phyloP scores from a whole-genome alignment of 148 eudicot species.

The Chenopodium berlandieri region DNA sequence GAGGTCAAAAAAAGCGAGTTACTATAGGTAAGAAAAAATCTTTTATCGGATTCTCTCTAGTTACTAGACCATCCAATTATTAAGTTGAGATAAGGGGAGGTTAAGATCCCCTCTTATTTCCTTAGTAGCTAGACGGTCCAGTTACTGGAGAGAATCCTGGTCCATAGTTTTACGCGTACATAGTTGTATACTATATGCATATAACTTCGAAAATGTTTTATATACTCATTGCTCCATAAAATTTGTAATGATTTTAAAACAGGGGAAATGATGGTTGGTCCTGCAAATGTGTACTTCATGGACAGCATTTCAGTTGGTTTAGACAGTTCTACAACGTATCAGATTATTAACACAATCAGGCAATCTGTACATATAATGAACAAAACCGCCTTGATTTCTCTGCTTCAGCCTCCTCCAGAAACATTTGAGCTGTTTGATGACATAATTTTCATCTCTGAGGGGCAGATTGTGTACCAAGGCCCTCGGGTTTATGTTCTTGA shows the following conservation, averaged over 20 bases:
- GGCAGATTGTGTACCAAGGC: conserved; percentile 51
- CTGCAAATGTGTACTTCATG: conserved; percentile 41
- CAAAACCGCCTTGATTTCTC: conserved; percentile 40
- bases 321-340: conserved; percentile 49
- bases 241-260: conserved; percentile 8
- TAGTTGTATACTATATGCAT: no score
- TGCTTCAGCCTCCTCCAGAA: conserved; percentile 57
- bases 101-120: no score
- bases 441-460: conserved; percentile 53
- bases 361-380: conserved; percentile 39
- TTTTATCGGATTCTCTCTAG: background rate
- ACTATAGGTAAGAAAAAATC: conserved; percentile 24
- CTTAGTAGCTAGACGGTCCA: background rate
- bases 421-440: conserved; percentile 54
- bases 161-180: background rate
- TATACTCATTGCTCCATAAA: background rate
- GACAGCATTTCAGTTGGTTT: conserved; percentile 48
- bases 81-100: no score
- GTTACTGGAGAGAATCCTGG: background rate
- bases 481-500: conserved; percentile 36
- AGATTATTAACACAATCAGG: conserved; percentile 41
- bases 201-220: no score
- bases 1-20: conserved; percentile 29
- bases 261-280: conserved; percentile 55
- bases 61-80: background rate